Evolutionary conservation across 495 filamentous ascomycete genomes (phyloP).

Genomic region (Aspergillus haitiensis): DNA sequence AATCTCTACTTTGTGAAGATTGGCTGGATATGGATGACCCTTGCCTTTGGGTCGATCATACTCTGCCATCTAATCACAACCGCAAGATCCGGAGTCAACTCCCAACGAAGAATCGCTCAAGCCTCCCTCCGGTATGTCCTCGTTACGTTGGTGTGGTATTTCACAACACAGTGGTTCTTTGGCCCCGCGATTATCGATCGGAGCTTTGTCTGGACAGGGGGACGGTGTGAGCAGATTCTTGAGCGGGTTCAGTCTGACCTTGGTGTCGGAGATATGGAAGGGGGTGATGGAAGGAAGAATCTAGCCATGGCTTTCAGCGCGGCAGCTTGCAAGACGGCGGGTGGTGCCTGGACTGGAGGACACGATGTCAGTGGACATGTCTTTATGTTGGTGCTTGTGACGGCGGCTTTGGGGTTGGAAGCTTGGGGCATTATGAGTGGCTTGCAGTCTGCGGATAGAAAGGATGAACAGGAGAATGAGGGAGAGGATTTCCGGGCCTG

Average conservation of each 20-base stretch:
- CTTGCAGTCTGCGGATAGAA: slow-evolving; percentile 44
- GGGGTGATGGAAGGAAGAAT: slow-evolving; percentile 41
- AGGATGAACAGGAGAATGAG: slow-evolving; percentile 50
- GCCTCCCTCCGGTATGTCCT: slow-evolving; percentile 66
- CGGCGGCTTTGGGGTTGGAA: slow-evolving; percentile 77
- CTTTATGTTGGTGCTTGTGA: slow-evolving; percentile 83
- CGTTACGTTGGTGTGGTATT: slow-evolving; percentile 72
- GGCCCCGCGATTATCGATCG: slow-evolving; percentile 87
- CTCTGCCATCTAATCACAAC: slow-evolving; percentile 33
- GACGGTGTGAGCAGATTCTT: slow-evolving; percentile 62
- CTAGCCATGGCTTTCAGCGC: slow-evolving; percentile 55
- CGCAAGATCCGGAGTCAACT: slow-evolving; percentile 12
- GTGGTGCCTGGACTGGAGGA: slow-evolving; percentile 83
- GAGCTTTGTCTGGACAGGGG: slow-evolving; percentile 77
- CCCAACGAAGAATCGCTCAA: slow-evolving; percentile 35
- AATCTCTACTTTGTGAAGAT: slow-evolving; percentile 91
- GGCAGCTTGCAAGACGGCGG: slow-evolving; percentile 77
- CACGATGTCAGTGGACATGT: slow-evolving; percentile 96
- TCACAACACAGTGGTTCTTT: slow-evolving; percentile 94
- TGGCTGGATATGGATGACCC: slow-evolving; percentile 87
- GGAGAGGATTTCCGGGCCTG: slow-evolving; percentile 42
- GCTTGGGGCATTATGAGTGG: slow-evolving; percentile 60
- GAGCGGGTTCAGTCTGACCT: slow-evolving; percentile 13
- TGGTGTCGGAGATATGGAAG: slow-evolving; percentile 24
- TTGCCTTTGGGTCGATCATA: slow-evolving; percentile 64